Evolutionary conservation across 352 stramenopile genomes (phyloP).

Genomic region (Phytophthora multivora): DNA sequence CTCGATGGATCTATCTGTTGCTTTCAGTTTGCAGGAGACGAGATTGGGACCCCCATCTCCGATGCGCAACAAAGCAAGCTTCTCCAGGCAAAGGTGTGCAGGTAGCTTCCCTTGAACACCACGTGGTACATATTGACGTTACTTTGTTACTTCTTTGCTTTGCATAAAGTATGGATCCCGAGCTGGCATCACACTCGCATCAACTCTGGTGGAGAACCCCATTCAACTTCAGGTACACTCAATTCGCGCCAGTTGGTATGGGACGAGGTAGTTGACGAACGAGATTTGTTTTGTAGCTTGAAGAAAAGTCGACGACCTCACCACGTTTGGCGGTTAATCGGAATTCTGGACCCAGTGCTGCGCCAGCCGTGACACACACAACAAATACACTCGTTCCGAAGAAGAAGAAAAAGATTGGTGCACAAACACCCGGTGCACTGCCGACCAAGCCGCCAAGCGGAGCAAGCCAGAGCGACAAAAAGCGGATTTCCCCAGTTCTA

Average conservation of each 20-base stretch:
- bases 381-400: constrained; percentile 70
- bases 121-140: not conserved
- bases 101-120: too few species aligned
- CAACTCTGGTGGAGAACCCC: constrained; percentile 80
- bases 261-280: constrained; percentile 4
- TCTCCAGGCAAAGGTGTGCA: constrained; percentile 70
- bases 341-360: constrained; percentile 10
- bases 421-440: not conserved
- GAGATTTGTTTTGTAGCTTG: constrained; percentile 47
- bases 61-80: constrained; percentile 80
- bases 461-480: constrained; percentile 65
- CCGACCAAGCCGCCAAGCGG: constrained; percentile 29
- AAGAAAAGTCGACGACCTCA: constrained; percentile 55
- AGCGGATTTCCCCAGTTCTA: constrained; percentile 63
- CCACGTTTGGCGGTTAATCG: constrained; percentile 9
- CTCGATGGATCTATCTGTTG: constrained; percentile 86
- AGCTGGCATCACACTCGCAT: constrained; percentile 79
- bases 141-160: not conserved
- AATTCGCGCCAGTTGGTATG: constrained; percentile 3
- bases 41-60: constrained; percentile 75
- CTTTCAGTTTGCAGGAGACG: constrained; percentile 70
- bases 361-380: constrained; percentile 12
- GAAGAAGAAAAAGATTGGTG: constrained; percentile 47
- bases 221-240: constrained; percentile 69
- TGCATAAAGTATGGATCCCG: constrained; percentile 74